Evolutionary conservation across 2,329 filamentous ascomycete species (phyloP), one percentile per base, ranked within the genome.

Genomic region (Intubia oerlemansii): DNA sequence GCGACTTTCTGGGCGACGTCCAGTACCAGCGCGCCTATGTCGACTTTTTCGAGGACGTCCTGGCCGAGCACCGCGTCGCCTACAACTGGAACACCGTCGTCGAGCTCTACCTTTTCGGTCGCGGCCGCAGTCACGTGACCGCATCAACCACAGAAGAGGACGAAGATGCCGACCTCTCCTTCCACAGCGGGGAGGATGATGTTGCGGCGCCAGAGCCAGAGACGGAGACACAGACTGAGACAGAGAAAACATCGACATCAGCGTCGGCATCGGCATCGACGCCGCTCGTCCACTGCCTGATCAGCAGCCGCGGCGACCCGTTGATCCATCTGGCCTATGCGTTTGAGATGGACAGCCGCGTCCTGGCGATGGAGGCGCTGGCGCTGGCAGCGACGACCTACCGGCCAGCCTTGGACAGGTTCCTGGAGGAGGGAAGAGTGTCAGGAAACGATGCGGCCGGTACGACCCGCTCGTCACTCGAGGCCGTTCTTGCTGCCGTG

Each of bases 261-360:
- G n/a, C n/a, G n/a, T 11, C 12, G 5, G 27, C 28, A 11, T 8
- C 8, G 9, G 13, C 17, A 12, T 8, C 13, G 9, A 12, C 32
- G 47, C 55, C 29, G 53, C 19, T 22, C 11, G 8, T 31, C 16
- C 5, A 38, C 85, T 78, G 24, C 20, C 17, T 33, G 10, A n/a
- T 31, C 6, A 14, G 24, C n/a, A 25, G 25, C 11, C 25, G 92
- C 35, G 85, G 76, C 12, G 80, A 93, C 42, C 79, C 85, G 2
- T 57, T 95, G n/a, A 88, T 95, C 33, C 88, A 95, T 43, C 62
- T 98, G 3, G 84, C 71, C n/a, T 93, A 91, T 45, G 88, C 82
- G 8, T 85, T 76, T 44, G 85, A 98, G 53, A 60, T 95, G 41
- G 67, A 78, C 36, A 88, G 66, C 40, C 76, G 74, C 33, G 85